Evolutionary conservation across 805 yeast species (phyloP).

Genomic region (Hanseniaspora taiwanica): DNA sequence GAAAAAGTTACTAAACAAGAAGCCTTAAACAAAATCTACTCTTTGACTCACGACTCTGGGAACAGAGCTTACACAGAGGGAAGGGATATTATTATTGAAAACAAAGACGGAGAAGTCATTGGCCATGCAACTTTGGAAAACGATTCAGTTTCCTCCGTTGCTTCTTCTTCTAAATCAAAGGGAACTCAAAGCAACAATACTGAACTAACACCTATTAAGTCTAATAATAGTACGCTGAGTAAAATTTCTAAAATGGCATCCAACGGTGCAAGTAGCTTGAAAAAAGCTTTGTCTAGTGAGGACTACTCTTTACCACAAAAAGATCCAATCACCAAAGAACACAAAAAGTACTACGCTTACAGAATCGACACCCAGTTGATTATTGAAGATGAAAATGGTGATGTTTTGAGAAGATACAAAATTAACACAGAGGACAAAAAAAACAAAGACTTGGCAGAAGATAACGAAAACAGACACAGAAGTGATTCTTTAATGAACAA

Average conservation of each 20-base stretch:
- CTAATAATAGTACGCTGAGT: constrained; percentile 2
- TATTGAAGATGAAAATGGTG: constrained; percentile 88
- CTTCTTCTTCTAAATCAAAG: constrained; percentile 2
- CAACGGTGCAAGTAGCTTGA: not conserved
- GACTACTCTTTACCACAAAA: not conserved
- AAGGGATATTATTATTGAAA: constrained; percentile 57
- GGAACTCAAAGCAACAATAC: constrained; percentile 6
- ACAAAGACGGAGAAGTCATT: constrained; percentile 69
- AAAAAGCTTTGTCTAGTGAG: not conserved
- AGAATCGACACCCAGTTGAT: constrained; percentile 65
- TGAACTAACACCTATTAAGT: constrained; percentile 6
- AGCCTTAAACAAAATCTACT: constrained; percentile 11
- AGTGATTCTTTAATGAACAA: constrained; percentile 30
- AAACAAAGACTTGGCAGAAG: constrained; percentile 6
- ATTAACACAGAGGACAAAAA: constrained; percentile 39
- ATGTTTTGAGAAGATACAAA: constrained; percentile 68
- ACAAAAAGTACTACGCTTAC: constrained; percentile 45
- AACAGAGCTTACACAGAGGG: constrained; percentile 57
- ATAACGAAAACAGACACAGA: constrained; percentile 14
- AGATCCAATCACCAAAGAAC: not conserved
- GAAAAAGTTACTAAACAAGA: constrained; percentile 8
- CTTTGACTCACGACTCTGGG: constrained; percentile 17
- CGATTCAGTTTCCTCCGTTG: constrained; percentile 1
- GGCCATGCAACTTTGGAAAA: constrained; percentile 34
- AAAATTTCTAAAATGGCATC: not conserved